Base-by-base conservation (phyloP, 495 filamentous ascomycete genomes). In the Chaetomium tenue region DNA sequence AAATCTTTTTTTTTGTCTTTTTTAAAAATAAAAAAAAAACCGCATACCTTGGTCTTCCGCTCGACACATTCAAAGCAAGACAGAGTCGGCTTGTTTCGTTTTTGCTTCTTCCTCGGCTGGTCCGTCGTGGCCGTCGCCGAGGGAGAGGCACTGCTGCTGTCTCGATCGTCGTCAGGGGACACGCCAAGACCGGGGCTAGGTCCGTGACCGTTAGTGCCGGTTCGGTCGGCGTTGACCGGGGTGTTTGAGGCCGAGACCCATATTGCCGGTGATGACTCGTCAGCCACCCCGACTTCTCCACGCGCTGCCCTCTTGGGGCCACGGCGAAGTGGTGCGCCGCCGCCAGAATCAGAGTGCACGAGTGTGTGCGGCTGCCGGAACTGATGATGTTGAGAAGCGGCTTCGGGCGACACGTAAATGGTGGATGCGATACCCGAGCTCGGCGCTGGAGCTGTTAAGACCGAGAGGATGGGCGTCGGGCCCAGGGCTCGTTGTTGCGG, bases 51-150 rank as follows among this genome's bases (percentile, higher is more conserved):
- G 16, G 86, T 89, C 74, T 90, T 89, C 59, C 86, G 79, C 73
- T 87, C 86, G 40, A 90, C 87, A 71, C 88, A 91, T 66, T 89
- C 87, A 61, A 84, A 79, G 70, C 88, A 91, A 47, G 86, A 89
- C 47, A 91, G 69, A 1, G 88, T 91, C 5, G 88, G 88, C 70
- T 91, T 91, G 75, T 91, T 91, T 26, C 88, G 79, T 72, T 88
- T 89, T 73, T 89, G 87, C 73, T 86, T 89, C 74, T 87, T 88
- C 74, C 75, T 81, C 4, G 69, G 59, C 8, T 76, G 78, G 48
- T 77, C 80, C 23, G 71, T 63, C 40, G 70, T 70, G 25, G 74
- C 54, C 6, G 60, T 55, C n/a, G 33, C 33, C 33, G 33, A 37
- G 9, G 61, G 76, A 44, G 69, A 75, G 48, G 73, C 70, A 51